These are phyloP conservation scores for Pisolithus thermaeus DNA, from an alignment of 1,284 basidiomycete species.

Conservation along the genomic window DNA sequence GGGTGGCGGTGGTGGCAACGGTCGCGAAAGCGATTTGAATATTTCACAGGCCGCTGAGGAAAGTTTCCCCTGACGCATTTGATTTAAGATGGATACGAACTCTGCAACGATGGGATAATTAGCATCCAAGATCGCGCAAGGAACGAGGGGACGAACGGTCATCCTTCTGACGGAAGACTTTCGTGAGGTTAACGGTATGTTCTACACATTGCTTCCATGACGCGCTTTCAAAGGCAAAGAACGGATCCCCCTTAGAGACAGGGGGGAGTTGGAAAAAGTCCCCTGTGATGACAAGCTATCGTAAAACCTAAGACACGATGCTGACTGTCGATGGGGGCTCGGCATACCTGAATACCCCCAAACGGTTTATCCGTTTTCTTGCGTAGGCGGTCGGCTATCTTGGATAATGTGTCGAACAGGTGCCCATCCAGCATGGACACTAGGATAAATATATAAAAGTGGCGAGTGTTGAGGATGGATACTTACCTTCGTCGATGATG, in stretches of 20 bases:
- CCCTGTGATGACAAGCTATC: slow-evolving; percentile 69
- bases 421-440: slow-evolving; percentile 84
- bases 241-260: slow-evolving; percentile 36
- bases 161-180: slow-evolving; percentile 67
- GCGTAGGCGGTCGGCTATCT: slow-evolving; percentile 41
- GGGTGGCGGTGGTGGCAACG: slow-evolving; percentile 17
- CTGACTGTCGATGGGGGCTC: not conserved
- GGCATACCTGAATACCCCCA: slow-evolving; percentile 74
- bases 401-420: slow-evolving; percentile 63
- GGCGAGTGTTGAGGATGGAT: too few relatives aligned
- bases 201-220: slow-evolving; percentile 67
- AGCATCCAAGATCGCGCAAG: not conserved
- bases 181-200: slow-evolving; percentile 66
- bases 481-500: slow-evolving; percentile 75
- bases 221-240: slow-evolving; percentile 75
- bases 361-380: slow-evolving; percentile 63
- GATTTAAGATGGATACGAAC: slow-evolving; percentile 67
- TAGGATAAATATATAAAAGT: slow-evolving; percentile 21
- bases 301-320: not conserved
- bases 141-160: slow-evolving; percentile 28
- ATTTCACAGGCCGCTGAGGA: slow-evolving; percentile 23
- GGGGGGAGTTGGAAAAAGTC: slow-evolving; percentile 90
- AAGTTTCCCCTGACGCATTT: slow-evolving; percentile 58
- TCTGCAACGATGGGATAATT: slow-evolving; percentile 29
- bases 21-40: slow-evolving; percentile 44